Evolutionary conservation across 1,284 basidiomycete genomes (phyloP).

Genomic region (Phylloporus sp.): DNA sequence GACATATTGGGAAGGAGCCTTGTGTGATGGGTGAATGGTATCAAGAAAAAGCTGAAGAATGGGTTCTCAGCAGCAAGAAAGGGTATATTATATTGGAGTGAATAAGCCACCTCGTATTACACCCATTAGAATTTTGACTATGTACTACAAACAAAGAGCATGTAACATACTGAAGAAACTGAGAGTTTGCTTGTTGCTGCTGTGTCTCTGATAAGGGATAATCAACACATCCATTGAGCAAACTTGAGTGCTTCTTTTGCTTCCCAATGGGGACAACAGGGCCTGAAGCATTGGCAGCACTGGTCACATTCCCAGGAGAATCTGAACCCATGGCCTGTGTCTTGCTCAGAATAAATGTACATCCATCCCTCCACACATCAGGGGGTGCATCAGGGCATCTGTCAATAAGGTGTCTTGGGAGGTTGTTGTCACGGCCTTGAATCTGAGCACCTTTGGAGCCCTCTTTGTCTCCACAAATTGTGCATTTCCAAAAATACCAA

Average conservation of each 20-base stretch:
- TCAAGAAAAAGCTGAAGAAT: not conserved
- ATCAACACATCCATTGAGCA: not conserved
- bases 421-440: not conserved
- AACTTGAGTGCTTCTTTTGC: not conserved
- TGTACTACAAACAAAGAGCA: no score
- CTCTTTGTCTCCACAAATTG: not conserved
- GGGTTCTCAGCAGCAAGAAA: not conserved
- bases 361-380: not conserved
- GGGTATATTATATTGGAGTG: not conserved
- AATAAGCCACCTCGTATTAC: not conserved
- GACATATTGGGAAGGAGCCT: not conserved
- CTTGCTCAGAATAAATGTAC: not conserved
- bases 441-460: not conserved
- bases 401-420: not conserved
- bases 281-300: not conserved
- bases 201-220: not conserved
- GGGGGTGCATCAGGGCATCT: not conserved
- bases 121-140: no score
- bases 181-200: not conserved
- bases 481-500: not conserved
- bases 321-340: not conserved
- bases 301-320: not conserved
- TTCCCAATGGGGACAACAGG: not conserved
- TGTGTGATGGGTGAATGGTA: not conserved
- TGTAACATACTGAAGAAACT: not conserved